Percentiles rank a stretch among this genome's conserved stretches.
phyloP scores from a whole-genome alignment of 2,329 filamentous ascomycete species.

The Pseudomassariella vexata region DNA sequence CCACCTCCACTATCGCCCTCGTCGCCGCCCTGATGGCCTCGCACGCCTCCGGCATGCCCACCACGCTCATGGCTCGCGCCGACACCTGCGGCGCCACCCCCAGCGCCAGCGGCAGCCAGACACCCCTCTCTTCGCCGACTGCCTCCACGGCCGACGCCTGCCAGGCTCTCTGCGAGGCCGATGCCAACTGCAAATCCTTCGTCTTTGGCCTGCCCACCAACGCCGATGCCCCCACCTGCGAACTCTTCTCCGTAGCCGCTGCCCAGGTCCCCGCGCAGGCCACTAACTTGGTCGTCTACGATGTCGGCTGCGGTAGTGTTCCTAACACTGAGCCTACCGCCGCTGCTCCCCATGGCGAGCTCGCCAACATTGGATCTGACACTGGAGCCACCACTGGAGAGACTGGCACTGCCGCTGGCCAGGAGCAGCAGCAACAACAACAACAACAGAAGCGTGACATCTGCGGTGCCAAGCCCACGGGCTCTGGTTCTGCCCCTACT shows the following conservation, averaged over 20 bases:
- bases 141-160: conserved; percentile 5
- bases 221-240: conserved; percentile 6
- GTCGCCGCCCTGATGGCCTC: conserved; percentile 6
- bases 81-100: conserved; percentile 3
- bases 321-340: conserved; percentile 7
- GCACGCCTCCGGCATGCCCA: background rate
- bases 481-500: background rate
- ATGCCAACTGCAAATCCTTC: conserved; percentile 7
- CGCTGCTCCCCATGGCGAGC: conserved; percentile 1
- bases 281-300: conserved; percentile 8
- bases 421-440: too few species aligned
- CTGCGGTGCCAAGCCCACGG: conserved; percentile 1
- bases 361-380: background rate
- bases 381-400: background rate
- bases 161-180: conserved; percentile 3
- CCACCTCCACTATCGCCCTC: conserved; percentile 5
- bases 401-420: too few species aligned
- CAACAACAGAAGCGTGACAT: too few species aligned
- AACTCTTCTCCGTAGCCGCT: conserved; percentile 8
- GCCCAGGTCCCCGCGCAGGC: conserved; percentile 8
- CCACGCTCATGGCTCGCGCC: background rate
- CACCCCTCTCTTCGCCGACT: background rate
- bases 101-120: background rate
- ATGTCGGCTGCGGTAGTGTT: conserved; percentile 7
- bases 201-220: conserved; percentile 7